A percentile compares a stretch with the other conserved stretches of the same genome.
Evolutionary conservation across 176 grass and related monocot genomes (phyloP).

Genomic region (Hyparrhenia diplandra): DNA sequence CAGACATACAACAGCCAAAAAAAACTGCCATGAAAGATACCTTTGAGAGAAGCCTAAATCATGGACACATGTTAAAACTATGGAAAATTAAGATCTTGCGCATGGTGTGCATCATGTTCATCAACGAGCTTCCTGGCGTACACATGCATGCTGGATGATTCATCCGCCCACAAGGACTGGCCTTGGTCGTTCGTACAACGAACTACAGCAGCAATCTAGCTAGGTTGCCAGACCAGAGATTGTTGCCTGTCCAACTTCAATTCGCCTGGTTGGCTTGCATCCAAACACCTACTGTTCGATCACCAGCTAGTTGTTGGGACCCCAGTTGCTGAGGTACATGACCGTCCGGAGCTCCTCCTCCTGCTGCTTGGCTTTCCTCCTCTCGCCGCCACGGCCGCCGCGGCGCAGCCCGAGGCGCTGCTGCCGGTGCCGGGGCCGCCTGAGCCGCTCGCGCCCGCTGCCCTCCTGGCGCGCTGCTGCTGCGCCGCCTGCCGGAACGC

Average conservation of each 20-base stretch:
- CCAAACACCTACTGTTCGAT: neutral
- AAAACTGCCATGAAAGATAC: neutral
- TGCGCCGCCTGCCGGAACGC: slow-evolving; percentile 34
- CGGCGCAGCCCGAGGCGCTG: neutral
- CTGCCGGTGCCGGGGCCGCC: neutral
- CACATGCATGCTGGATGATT: neutral
- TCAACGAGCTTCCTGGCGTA: neutral
- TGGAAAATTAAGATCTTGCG: neutral
- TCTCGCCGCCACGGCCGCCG: neutral
- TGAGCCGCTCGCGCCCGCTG: neutral
- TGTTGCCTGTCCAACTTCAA: neutral
- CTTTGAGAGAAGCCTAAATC: neutral
- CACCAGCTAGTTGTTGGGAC: slow-evolving; percentile 42
- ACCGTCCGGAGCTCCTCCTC: slow-evolving; percentile 60
- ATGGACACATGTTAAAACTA: neutral
- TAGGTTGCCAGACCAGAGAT: neutral
- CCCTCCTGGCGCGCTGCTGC: neutral
- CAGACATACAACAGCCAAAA: no score
- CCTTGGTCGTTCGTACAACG: neutral
- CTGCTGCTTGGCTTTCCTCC: slow-evolving; percentile 34
- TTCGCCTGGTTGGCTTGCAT: neutral
- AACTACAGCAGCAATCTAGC: neutral
- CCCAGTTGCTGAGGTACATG: slow-evolving; percentile 65
- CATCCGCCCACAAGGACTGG: neutral
- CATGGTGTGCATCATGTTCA: neutral